A percentile compares a stretch with the other conserved stretches of the same genome.
Conservation (phyloP, 1,284 basidiomycete species). For the Ustilago curta region DNA sequence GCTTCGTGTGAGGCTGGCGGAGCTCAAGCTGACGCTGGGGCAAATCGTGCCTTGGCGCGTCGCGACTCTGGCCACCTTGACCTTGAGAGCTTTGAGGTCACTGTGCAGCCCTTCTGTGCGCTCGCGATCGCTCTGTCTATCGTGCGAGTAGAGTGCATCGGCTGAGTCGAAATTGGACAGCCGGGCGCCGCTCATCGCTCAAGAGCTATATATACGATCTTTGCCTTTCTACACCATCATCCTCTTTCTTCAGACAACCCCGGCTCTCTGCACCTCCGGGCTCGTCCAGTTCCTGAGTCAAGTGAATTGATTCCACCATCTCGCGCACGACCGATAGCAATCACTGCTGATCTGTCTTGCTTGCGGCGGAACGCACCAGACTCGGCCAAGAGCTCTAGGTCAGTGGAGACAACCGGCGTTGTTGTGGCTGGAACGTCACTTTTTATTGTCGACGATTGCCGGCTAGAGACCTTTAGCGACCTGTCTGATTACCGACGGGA, state of each 20-base stretch:
- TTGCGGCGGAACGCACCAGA: not conserved
- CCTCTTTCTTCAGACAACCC: conserved; percentile 10
- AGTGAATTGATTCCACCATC: conserved; percentile 9
- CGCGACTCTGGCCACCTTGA: conserved; percentile 20
- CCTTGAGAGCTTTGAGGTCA: conserved; percentile 9
- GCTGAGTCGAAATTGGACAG: conserved; percentile 21
- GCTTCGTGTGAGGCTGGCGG: too few species aligned
- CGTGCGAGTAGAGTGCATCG: conserved; percentile 20
- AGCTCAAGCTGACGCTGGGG: too few species aligned
- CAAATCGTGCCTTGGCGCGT: conserved; percentile 38
- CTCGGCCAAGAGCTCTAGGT: not conserved
- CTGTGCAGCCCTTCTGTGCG: conserved; percentile 12
- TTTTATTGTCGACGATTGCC: not conserved
- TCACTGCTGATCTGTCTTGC: not conserved
- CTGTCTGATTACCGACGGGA: not conserved
- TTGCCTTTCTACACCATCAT: conserved; percentile 19
- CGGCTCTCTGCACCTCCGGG: conserved; percentile 19
- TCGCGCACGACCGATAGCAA: conserved; percentile 2
- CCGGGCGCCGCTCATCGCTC: conserved; percentile 35
- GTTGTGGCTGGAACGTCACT: not conserved
- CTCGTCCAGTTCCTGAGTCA: conserved; percentile 14
- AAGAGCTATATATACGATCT: conserved; percentile 33
- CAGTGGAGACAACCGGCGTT: not conserved
- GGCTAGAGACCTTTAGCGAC: not conserved
- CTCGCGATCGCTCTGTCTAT: conserved; percentile 19